Evolutionary conservation across 2,329 filamentous ascomycete species (phyloP), one percentile per base, ranked within the genome.

Genomic region (Ophiostoma piceae): DNA sequence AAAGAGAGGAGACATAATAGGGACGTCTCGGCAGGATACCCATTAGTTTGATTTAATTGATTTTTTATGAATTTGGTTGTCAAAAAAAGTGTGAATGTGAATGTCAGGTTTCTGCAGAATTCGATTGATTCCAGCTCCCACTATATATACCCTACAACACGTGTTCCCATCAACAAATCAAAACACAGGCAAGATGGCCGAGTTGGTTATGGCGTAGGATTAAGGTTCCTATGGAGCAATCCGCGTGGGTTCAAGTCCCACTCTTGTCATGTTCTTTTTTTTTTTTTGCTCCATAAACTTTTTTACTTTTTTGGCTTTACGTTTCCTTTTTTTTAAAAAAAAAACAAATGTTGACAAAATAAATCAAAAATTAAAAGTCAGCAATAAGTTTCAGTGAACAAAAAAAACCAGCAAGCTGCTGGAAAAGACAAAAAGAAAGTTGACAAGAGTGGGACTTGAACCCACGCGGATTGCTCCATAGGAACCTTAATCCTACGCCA

Each of bases 161-260:
- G 11, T 8, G 12, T 1, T 19, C 3, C 5, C 26, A 43, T 47
- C 22, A 26, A 67, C 35, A 39, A 39, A 65, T 65, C 29, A 65
- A 64, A n/a, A 43, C 37, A 41, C 37, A 47, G 69, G 72, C 69
- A 71, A 74, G 74, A 74, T 74, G 74, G 74, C 74, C 74, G 74
- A 74, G 74, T 74, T 74, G 74, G 73, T 74, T 74, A 74, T 74
- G 74, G 74, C 74, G 74, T 73, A 74, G 73, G 74, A 74, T 75
- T 74, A 74, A 74, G 74, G 74, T 78, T 73, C 70, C 73, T 74
- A 72, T 74, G 73, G 73, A 74, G 73, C 72, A 74, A 74, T 74
- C 77, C 77, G 76, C 78, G 78, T 79, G 78, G 78, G 78, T 79
- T 79, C 78, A 77, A 79, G 67, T 71, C 70, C 70, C 70, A 71